Evolutionary conservation across 2,329 filamentous ascomycete genomes (phyloP), one percentile per base, ranked within the genome.

Genomic region (Coniella vitis): DNA sequence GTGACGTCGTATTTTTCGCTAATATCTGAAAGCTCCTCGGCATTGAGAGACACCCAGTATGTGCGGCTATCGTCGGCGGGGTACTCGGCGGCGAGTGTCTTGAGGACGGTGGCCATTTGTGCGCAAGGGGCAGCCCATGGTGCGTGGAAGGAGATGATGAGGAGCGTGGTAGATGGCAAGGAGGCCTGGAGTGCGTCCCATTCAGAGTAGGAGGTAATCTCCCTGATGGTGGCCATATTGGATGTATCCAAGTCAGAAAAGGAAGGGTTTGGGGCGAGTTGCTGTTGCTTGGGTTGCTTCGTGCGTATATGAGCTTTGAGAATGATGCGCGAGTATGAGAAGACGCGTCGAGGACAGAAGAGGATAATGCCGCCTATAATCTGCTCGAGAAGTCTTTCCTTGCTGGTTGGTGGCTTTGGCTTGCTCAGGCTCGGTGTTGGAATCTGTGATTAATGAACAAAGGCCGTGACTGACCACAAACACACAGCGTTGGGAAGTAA

Each of bases 61-160:
- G 90, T 86, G 48, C 76, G 72, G 14, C 25, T 29, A 29, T 76
- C 71, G 56, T 79, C 75, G 60, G 79, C 75, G 54, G 88, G 81
- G 70, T 95, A 95, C 65, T 90, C 89, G 61, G 83, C 81, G 56
- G 91, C 90, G 56, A 98, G 86, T 19, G 89, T 86, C 62, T 80
- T 76, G 56, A 98, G 81, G 58, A 97, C 86, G 44, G 83, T 86
- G 58, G 80, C 81, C 90, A 97, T 97, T 70, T 96, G 90, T 55
- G 87, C 83, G 74, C 93, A 97, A 39, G 93, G 93, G 52, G 90
- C 90, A 25, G 93, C 93, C 93, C 93, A 98, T 57, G 90, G 87
- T 17, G 93, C 90, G 67, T 97, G 87, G 75, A 98, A 98, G 65
- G 90, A 96, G 63, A 95, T 81, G 62, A 96, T 76, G 55, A 91